Base-by-base conservation (phyloP, 352 stramenopile species). In the Phytopythium delawarense region DNA sequence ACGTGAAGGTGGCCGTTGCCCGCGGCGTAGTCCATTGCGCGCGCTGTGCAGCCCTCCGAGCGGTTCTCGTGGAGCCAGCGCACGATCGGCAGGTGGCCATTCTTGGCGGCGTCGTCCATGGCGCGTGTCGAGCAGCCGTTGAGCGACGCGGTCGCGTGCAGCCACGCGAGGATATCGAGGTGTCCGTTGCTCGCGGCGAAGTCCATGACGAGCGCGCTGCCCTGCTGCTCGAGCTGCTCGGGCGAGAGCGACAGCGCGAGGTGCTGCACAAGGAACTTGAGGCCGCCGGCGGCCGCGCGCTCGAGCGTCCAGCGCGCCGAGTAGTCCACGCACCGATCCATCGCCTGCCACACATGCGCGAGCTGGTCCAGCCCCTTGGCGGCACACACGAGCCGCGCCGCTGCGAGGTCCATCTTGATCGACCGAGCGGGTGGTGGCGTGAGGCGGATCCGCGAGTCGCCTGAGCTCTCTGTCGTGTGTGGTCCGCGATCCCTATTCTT, bases 191-290 rank as follows among this genome's bases (percentile, higher is more conserved):
- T 64, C 12, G 79, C 79, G 20, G 82, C 82, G 58, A 89, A 91
- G 58, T 89, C 82, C 79, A 91, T 89, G 34, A 88, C 78, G 18
- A 89, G 71, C 73, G 74, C 76, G 59, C 70, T 73, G 23, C 21
- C 63, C 39, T 72, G 69, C 13, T 70, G 39, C 20, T 72, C 61
- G 49, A 42, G 61, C 32, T 68, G 65, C 62, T 58, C 65, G 42
- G 63, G 60, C 16, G 67, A 44, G 59, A 62, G 44, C 21, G 67
- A 61, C 13, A 84, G 65, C 44, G 81, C 81, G 55, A 91, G 60
- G 51, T 89, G 79, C 70, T 89, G 75, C 60, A 91, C 79, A 35
- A 91, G 71, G 63, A 75, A 87, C 70, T 87, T 87, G 70, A 78
- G 66, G 21, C 81, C 81, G 12, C 73, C 61, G 15, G 81, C 77